A percentile compares a stretch with the other conserved stretches of the same genome.
Evolutionary conservation across 1,139 yeast species (phyloP).

Genomic region (Candida gigantensis): DNA sequence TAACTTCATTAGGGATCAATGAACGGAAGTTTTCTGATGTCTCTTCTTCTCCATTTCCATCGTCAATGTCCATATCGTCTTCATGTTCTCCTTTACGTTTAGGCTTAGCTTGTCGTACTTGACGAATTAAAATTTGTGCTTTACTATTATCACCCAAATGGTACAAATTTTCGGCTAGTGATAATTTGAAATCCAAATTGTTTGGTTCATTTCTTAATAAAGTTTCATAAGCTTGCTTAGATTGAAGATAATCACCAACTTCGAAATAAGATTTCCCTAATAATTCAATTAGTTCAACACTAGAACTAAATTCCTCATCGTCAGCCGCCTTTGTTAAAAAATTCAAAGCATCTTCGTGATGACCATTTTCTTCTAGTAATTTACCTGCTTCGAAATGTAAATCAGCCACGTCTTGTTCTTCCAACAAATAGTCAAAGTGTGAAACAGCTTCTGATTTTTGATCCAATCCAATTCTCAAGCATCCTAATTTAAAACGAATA

Average conservation of each 20-base stretch:
- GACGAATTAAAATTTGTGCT: slow-evolving; percentile 59
- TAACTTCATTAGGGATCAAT: slow-evolving; percentile 28
- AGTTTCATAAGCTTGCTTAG: slow-evolving; percentile 62
- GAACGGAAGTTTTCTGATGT: slow-evolving; percentile 15
- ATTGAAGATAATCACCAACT: slow-evolving; percentile 66
- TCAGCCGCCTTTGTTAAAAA: slow-evolving; percentile 57
- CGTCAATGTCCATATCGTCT: slow-evolving; percentile 13
- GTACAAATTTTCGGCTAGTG: slow-evolving; percentile 79
- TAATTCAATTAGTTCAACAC: slow-evolving; percentile 56
- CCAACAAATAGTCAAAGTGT: slow-evolving; percentile 60
- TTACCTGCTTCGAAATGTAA: slow-evolving; percentile 76
- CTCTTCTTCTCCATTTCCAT: slow-evolving; percentile 12
- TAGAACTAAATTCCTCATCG: slow-evolving; percentile 27
- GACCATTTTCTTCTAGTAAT: slow-evolving; percentile 66
- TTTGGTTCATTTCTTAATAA: slow-evolving; percentile 60
- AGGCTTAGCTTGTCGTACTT: slow-evolving; percentile 33
- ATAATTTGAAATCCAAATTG: slow-evolving; percentile 71
- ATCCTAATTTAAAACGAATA: slow-evolving; percentile 78
- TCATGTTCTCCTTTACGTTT: slow-evolving; percentile 15
- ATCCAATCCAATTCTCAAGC: slow-evolving; percentile 65
- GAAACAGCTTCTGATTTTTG: slow-evolving; percentile 68
- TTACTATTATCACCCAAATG: slow-evolving; percentile 66
- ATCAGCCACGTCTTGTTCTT: slow-evolving; percentile 67
- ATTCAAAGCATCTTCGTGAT: slow-evolving; percentile 70
- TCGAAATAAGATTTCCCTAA: slow-evolving; percentile 81